Conservation (phyloP, 805 yeast species). For the Teunomyces tritomae region DNA sequence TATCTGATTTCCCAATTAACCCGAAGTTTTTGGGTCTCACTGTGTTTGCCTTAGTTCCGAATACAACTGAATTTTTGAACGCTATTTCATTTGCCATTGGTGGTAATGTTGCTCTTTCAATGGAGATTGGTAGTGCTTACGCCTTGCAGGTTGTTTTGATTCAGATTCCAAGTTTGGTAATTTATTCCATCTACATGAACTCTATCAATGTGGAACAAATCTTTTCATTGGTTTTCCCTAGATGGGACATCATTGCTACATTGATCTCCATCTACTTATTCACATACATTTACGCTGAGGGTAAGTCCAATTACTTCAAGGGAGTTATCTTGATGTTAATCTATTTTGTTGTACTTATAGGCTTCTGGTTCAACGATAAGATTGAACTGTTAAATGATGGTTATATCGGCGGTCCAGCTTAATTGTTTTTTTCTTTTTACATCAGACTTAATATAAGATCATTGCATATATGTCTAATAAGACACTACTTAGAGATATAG, state of each 20-base stretch:
- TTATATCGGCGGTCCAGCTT: constrained; percentile 8
- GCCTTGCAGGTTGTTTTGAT: constrained; percentile 92
- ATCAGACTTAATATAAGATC: not conserved
- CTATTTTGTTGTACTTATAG: constrained; percentile 71
- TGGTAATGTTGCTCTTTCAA: constrained; percentile 92
- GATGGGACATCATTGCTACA: constrained; percentile 91
- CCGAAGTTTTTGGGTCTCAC: constrained; percentile 93
- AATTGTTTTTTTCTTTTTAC: not conserved
- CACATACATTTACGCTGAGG: constrained; percentile 94
- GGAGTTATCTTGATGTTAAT: constrained; percentile 83
- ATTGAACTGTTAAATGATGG: constrained; percentile 32
- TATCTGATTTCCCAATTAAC: constrained; percentile 72
- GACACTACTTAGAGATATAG: constrained; percentile 2
- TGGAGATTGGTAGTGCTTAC: constrained; percentile 98
- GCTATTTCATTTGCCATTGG: constrained; percentile 96
- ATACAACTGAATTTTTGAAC: constrained; percentile 93
- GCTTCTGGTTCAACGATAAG: constrained; percentile 66
- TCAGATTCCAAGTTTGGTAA: constrained; percentile 87
- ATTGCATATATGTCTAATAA: not conserved
- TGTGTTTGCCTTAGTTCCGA: constrained; percentile 93
- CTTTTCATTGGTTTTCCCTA: constrained; percentile 86
- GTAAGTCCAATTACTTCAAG: constrained; percentile 93
- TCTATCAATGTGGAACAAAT: constrained; percentile 42
- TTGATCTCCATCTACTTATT: constrained; percentile 83
- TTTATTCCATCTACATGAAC: constrained; percentile 59